phyloP scores from a whole-genome alignment of 208 protist species.

The Wallacemonas sp. region DNA sequence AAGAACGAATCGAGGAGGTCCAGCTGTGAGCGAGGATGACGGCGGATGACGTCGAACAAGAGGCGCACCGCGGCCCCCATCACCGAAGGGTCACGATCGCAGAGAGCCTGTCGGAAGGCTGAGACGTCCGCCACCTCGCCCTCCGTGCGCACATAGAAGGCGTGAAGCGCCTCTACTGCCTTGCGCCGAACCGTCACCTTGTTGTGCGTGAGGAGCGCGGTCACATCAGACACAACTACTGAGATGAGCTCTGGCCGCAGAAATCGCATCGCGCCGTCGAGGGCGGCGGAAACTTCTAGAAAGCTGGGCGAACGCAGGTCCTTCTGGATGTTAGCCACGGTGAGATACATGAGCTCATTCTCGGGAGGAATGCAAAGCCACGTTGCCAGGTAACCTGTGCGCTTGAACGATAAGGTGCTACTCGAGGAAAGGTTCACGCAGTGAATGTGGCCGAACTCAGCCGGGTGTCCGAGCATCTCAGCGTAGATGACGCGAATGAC shows the following conservation, averaged over 20 bases:
- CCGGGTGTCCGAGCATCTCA: conserved; percentile 94
- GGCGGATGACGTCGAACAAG: conserved; percentile 60
- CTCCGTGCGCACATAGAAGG: conserved; percentile 62
- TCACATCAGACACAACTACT: conserved; percentile 76
- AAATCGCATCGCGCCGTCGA: conserved; percentile 86
- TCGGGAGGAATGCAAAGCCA: conserved; percentile 82
- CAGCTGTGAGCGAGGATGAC: conserved; percentile 43
- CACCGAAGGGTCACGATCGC: conserved; percentile 96
- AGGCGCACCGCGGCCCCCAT: conserved; percentile 91
- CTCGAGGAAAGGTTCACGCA: conserved; percentile 95
- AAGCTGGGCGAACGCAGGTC: conserved; percentile 92
- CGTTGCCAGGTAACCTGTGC: conserved; percentile 91
- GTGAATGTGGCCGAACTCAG: conserved; percentile 93
- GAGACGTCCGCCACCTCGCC: conserved; percentile 32
- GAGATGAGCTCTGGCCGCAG: conserved; percentile 88
- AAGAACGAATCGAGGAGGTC: conserved; percentile 91
- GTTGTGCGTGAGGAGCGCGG: conserved; percentile 41
- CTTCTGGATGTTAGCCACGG: conserved; percentile 93
- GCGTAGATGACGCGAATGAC: conserved; percentile 93
- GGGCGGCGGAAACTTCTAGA: conserved; percentile 85
- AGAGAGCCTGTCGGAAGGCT: conserved; percentile 76
- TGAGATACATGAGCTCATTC: conserved; percentile 93
- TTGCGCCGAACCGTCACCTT: conserved; percentile 93
- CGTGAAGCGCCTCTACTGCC: conserved; percentile 86
- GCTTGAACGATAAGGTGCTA: conserved; percentile 53